These are phyloP conservation scores for Syzygium grande DNA, from an alignment of 345 rosid species.

Conservation along the genomic window DNA sequence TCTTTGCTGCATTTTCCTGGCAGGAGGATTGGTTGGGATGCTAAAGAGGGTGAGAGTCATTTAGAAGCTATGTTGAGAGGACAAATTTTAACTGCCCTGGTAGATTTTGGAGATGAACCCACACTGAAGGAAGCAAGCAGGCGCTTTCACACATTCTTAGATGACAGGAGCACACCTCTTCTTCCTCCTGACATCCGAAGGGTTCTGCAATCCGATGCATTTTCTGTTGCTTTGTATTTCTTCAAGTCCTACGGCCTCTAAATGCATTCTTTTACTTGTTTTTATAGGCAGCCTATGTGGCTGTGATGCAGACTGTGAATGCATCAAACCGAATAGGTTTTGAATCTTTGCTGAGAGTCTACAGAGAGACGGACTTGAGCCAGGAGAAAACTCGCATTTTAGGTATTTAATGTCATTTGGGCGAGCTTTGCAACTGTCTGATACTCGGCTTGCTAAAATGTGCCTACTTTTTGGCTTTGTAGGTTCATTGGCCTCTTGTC, in stretches of 20 bases:
- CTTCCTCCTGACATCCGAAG: slow-evolving; percentile 83
- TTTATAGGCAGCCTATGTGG: slow-evolving; percentile 82
- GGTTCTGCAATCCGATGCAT: slow-evolving; percentile 25
- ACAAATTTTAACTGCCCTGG: slow-evolving; percentile 78
- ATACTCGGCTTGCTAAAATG: neutral
- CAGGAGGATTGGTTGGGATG: slow-evolving; percentile 93
- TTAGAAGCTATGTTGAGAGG: slow-evolving; percentile 93
- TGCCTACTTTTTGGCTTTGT: slow-evolving; percentile 2
- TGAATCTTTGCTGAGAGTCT: slow-evolving; percentile 74
- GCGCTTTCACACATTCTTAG: slow-evolving; percentile 67
- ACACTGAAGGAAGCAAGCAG: slow-evolving; percentile 59
- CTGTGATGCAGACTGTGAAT: slow-evolving; percentile 72
- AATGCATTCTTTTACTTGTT: neutral
- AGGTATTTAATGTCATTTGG: slow-evolving; percentile 22
- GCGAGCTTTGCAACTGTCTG: neutral
- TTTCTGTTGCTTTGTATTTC: neutral
- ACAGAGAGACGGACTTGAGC: slow-evolving; percentile 92
- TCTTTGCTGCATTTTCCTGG: neutral
- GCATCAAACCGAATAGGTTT: slow-evolving; percentile 51
- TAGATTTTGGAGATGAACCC: slow-evolving; percentile 56
- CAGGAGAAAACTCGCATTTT: slow-evolving; percentile 93
- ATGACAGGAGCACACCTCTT: slow-evolving; percentile 70
- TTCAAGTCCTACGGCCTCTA: neutral
- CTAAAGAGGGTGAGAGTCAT: slow-evolving; percentile 85
- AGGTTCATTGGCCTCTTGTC: slow-evolving; percentile 76